phyloP scores from a whole-genome alignment of 441 rosid genomes.

The Metrosideros polymorpha region DNA sequence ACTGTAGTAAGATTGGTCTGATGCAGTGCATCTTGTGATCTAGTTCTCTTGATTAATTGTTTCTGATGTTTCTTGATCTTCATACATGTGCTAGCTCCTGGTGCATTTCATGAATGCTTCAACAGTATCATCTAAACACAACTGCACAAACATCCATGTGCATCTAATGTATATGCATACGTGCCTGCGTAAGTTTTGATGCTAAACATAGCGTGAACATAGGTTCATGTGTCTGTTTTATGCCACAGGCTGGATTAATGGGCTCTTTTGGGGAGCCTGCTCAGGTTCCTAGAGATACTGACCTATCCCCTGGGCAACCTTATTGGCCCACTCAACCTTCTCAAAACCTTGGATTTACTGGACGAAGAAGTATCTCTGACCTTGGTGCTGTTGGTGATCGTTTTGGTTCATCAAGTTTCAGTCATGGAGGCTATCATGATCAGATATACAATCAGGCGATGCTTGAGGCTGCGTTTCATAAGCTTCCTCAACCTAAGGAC shows the following conservation, averaged over 20 bases:
- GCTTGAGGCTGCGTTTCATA: slow-evolving; percentile 85
- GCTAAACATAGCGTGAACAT: background rate
- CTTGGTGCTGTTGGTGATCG: slow-evolving; percentile 84
- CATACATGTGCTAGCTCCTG: background rate
- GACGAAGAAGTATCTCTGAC: slow-evolving; percentile 79
- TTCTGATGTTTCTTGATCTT: background rate
- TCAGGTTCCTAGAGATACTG: slow-evolving; percentile 54
- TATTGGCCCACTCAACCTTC: slow-evolving; percentile 66
- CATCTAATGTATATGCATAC: background rate
- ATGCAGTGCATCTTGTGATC: background rate
- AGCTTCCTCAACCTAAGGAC: slow-evolving; percentile 89
- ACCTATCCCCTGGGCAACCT: slow-evolving; percentile 91
- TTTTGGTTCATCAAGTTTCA: slow-evolving; percentile 31
- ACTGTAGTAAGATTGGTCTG: background rate
- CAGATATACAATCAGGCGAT: slow-evolving; percentile 69
- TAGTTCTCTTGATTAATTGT: background rate
- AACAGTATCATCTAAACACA: background rate
- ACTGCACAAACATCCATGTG: background rate
- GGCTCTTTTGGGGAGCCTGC: slow-evolving; percentile 58
- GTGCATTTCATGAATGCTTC: background rate
- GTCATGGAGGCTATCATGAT: slow-evolving; percentile 60
- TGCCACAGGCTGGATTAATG: slow-evolving; percentile 50
- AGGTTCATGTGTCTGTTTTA: slow-evolving; percentile 8
- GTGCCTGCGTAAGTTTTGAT: background rate
- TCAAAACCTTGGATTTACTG: slow-evolving; percentile 76